These are phyloP conservation scores for Colletotrichum costaricense DNA, from an alignment of 2,329 filamentous ascomycete genomes.

Conservation along the genomic window DNA sequence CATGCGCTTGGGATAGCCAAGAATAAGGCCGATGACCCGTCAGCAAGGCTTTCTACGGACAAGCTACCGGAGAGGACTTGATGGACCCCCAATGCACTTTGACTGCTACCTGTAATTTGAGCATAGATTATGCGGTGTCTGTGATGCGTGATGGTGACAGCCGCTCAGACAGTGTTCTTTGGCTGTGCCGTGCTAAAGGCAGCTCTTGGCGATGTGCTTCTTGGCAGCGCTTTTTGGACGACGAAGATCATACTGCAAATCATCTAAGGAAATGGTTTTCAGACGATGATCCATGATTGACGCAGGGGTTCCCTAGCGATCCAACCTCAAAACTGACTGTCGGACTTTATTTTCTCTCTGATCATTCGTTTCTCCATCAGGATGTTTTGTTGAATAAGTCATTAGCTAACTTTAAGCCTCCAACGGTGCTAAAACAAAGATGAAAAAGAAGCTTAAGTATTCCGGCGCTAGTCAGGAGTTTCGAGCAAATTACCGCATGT, in stretches of 20 bases:
- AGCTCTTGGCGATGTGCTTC: slow-evolving; percentile 11
- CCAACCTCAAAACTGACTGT: neutral
- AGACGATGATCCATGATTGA: neutral
- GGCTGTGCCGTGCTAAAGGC: neutral
- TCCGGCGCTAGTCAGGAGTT: slow-evolving; percentile 9
- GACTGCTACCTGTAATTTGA: neutral
- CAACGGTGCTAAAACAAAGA: slow-evolving; percentile 13
- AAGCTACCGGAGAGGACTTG: neutral
- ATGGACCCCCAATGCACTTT: neutral
- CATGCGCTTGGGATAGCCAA: neutral
- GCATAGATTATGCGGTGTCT: neutral
- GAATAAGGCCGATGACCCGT: neutral
- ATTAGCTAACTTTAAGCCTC: neutral
- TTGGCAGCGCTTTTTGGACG: slow-evolving; percentile 10
- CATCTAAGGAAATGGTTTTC: neutral
- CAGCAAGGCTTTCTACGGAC: neutral
- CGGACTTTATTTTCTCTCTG: neutral
- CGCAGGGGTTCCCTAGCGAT: neutral
- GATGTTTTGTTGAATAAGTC: neutral
- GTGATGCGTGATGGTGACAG: neutral
- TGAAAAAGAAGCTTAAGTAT: neutral
- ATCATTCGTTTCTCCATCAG: neutral
- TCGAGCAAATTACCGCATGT: neutral
- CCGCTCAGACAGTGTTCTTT: slow-evolving; percentile 1
- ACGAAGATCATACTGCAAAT: neutral